Base-by-base conservation (phyloP, 2,329 filamentous ascomycete genomes). In the Chrysosphaeria jannelii region DNA sequence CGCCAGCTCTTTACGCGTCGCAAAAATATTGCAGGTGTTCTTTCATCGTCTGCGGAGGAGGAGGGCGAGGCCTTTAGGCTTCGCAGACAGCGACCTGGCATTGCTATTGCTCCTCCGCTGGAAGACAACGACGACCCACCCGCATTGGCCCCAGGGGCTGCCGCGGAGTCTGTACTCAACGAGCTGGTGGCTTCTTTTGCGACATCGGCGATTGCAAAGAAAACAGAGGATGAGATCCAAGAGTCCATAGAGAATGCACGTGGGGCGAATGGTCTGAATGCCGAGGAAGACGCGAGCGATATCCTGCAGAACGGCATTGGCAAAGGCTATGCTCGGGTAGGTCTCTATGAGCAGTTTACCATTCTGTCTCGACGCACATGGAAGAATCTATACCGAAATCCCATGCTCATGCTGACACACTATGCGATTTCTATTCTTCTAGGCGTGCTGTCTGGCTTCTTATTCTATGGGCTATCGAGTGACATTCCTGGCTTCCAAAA, bases 401-500 rank as follows among this genome's bases (percentile, higher is more conserved):
- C 85, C 2, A 79, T 93, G 60, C 51, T 97, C 28, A 97, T 97
- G 85, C 58, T 97, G 27, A 91, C 79, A 0, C 85, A 97, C 45
- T 97, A 93, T 39, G 85, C 85, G 18, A 93, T 91, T 33, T 78
- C 85, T 6, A 93, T 97, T 29, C 48, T 93, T 0, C 58, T 97
- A 5, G 85, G 79, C 2, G 81, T 93, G 5, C 70, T 97, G 27
- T 79, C 81, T 2, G 85, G 85, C 4, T 93, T 74, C 44, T 57
- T 97, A 8, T 97, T 93, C 50, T 97, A 93, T 36, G 85, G 81
- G 3, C 53, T 97, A 22, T 90, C 79, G 1, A 78, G 90, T 37
- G 79, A 97, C 37, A 89, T 97, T 34, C 70, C 76, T 30, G 85
- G 88, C 16, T 97, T 97, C 57, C 85, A 97, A 43, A 97, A 97